phyloP scores from a whole-genome alignment of 371 early-diverging fungal genomes.

The Apophysomyces ossiformis region DNA sequence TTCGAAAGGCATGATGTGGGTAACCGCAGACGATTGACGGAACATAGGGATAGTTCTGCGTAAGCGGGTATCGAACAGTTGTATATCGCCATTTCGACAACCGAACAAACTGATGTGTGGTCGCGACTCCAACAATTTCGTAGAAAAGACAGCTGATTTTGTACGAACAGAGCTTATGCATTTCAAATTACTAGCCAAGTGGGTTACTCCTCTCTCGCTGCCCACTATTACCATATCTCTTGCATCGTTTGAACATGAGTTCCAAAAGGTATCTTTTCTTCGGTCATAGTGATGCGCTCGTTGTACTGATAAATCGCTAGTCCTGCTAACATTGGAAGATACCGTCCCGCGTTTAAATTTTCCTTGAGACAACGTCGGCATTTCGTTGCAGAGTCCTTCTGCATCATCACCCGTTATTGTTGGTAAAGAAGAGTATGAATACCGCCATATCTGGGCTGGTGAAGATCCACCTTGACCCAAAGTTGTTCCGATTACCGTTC shows the following conservation, averaged over 20 bases:
- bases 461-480: not conserved
- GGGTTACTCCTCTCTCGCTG: slow-evolving; percentile 25
- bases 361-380: not conserved
- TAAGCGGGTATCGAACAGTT: slow-evolving; percentile 15
- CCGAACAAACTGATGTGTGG: slow-evolving; percentile 26
- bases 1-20: slow-evolving; percentile 22
- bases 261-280: slow-evolving; percentile 31
- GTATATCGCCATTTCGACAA: slow-evolving; percentile 25
- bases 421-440: not conserved
- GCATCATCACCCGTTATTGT: slow-evolving; percentile 9
- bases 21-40: slow-evolving; percentile 23
- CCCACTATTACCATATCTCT: slow-evolving; percentile 20
- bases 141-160: slow-evolving; percentile 26
- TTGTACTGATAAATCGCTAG: not conserved
- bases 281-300: slow-evolving; percentile 3
- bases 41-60: not conserved
- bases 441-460: slow-evolving; percentile 7
- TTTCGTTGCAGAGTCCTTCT: not conserved
- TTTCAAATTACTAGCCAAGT: slow-evolving; percentile 14
- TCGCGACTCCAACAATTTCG: not conserved
- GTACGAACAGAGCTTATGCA: not conserved
- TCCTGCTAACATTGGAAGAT: not conserved
- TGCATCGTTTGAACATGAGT: slow-evolving; percentile 14
- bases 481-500: slow-evolving; percentile 13
- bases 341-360: not conserved